These are phyloP conservation scores for Oryza glumipatula DNA, from an alignment of 176 grass and related monocot genomes.

Conservation along the genomic window DNA sequence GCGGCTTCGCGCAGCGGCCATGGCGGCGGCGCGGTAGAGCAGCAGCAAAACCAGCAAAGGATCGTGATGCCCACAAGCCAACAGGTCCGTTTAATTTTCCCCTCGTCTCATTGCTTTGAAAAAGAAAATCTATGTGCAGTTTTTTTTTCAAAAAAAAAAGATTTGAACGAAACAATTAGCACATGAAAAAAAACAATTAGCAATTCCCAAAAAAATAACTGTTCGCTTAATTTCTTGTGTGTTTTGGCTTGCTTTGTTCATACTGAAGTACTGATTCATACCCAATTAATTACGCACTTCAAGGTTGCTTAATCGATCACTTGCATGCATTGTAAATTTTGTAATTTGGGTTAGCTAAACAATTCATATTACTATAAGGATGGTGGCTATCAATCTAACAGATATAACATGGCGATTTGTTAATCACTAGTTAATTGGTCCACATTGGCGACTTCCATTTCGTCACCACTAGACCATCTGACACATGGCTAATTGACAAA, in stretches of 20 bases:
- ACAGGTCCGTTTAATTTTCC: background rate
- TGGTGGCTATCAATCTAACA: background rate
- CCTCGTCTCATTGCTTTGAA: background rate
- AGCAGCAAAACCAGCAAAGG: background rate
- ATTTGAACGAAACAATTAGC: background rate
- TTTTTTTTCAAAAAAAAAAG: background rate
- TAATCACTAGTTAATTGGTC: background rate
- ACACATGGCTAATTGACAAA: background rate
- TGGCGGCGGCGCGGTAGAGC: background rate
- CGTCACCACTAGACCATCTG: background rate
- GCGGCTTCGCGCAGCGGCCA: no score
- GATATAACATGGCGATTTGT: background rate
- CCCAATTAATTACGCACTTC: background rate
- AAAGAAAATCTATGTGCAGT: background rate
- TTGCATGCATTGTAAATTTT: background rate
- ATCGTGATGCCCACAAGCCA: slow-evolving; percentile 30
- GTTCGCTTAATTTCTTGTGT: background rate
- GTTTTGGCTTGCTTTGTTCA: background rate
- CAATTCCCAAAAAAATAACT: no score
- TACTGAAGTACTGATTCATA: background rate
- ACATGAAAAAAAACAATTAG: no score
- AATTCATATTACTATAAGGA: no score
- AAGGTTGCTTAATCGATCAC: background rate
- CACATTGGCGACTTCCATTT: background rate
- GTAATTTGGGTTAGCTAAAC: background rate